These are phyloP conservation scores for Carex scoparia DNA, from an alignment of 176 grass and related monocot genomes.

Conservation along the genomic window DNA sequence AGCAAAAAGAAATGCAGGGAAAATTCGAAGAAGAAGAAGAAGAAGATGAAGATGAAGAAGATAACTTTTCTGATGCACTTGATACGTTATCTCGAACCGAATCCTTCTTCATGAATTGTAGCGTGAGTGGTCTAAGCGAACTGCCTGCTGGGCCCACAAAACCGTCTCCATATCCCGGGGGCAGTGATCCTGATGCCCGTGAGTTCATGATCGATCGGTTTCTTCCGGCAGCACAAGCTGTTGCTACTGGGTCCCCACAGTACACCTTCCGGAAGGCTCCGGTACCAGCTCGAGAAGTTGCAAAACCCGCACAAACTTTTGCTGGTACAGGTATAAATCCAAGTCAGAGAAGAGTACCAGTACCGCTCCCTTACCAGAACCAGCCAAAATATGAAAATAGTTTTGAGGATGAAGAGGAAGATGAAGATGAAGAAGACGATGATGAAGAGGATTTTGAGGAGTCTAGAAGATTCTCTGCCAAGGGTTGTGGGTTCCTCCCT, in stretches of 20 bases:
- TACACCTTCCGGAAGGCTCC: conserved; percentile 73
- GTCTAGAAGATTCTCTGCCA: conserved; percentile 46
- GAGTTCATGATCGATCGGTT: conserved; percentile 90
- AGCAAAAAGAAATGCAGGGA: neutral
- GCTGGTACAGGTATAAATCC: neutral
- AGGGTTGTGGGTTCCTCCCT: conserved; percentile 84
- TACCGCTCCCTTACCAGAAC: conserved; percentile 61
- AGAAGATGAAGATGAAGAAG: conserved; percentile 75
- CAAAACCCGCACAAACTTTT: neutral
- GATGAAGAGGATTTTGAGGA: conserved; percentile 47
- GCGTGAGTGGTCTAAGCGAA: conserved; percentile 83
- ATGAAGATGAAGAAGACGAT: conserved; percentile 45
- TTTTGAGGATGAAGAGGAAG: conserved; percentile 36
- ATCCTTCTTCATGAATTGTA: conserved; percentile 93
- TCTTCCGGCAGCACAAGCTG: conserved; percentile 72
- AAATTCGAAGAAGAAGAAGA: conserved; percentile 19
- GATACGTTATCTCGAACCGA: conserved; percentile 73
- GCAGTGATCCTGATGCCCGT: conserved; percentile 32
- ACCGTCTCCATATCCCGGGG: neutral
- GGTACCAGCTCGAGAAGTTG: neutral
- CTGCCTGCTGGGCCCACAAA: neutral
- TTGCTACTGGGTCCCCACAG: conserved; percentile 67
- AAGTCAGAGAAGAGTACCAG: conserved; percentile 40
- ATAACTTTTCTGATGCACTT: conserved; percentile 83
- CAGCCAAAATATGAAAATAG: conserved; percentile 53